phyloP scores from a whole-genome alignment of 2,329 filamentous ascomycete species.

The Hymenoscyphus fructigenus region DNA sequence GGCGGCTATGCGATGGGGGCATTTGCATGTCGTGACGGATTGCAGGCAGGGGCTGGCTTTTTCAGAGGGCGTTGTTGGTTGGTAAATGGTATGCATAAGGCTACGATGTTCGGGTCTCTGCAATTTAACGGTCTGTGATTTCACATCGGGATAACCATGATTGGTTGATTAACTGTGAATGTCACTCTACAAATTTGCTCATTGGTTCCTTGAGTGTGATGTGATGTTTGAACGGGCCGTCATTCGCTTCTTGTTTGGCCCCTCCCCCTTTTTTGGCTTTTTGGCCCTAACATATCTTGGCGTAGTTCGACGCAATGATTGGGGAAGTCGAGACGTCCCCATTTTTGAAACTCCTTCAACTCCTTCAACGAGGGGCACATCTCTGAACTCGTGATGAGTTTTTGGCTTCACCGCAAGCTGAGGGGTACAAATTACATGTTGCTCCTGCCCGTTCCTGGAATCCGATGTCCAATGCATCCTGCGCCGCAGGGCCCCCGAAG shows the following conservation, averaged over 20 bases:
- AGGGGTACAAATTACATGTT: not conserved
- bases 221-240: conserved; percentile 10
- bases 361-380: not conserved
- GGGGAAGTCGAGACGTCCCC: conserved; percentile 4
- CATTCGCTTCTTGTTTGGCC: not conserved
- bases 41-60: not conserved
- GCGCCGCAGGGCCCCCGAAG: not conserved
- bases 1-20: conserved; percentile 11
- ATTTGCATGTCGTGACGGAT: conserved; percentile 5
- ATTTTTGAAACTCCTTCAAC: not conserved
- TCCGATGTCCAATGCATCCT: not conserved
- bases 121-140: conserved; percentile 1
- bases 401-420: not conserved
- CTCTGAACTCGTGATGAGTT: conserved; percentile 1
- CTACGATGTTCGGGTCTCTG: conserved; percentile 6
- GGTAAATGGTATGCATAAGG: conserved; percentile 6
- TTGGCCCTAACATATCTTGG: conserved; percentile 11
- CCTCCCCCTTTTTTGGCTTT: conserved; percentile 2
- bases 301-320: conserved; percentile 10
- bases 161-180: conserved; percentile 7
- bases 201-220: not conserved
- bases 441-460: not conserved
- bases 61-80: conserved; percentile 13
- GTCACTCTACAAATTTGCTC: not conserved
- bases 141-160: conserved; percentile 3